phyloP scores from a whole-genome alignment of 2,329 filamentous ascomycete species.

The Verticillium isaacii region DNA sequence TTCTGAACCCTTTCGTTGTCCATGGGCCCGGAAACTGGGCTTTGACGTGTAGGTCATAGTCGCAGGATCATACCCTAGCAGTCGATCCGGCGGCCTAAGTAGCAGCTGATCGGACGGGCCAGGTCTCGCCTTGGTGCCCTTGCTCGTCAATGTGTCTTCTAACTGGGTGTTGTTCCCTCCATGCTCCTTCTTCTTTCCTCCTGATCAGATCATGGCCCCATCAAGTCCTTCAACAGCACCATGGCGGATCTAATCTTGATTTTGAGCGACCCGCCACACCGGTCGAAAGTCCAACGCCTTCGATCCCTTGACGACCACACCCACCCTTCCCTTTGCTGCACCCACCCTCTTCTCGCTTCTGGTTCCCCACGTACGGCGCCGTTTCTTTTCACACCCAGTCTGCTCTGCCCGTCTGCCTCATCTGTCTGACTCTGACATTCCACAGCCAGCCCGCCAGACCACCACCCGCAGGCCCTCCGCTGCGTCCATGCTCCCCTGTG shows the following conservation, averaged over 20 bases:
- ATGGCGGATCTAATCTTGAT: not conserved
- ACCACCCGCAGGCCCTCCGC: not conserved
- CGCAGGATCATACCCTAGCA: not conserved
- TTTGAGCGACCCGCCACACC: not conserved
- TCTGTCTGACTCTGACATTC: not conserved
- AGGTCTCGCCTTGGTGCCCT: not conserved
- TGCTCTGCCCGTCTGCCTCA: not conserved
- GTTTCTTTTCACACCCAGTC: not conserved
- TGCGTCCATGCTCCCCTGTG: not conserved
- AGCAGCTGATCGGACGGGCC: not conserved
- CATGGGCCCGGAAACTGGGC: not conserved
- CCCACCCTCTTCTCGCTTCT: not conserved
- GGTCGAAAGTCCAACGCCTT: not conserved
- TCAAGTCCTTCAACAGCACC: not conserved
- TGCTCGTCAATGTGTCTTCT: not conserved
- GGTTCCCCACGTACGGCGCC: not conserved
- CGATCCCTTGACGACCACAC: not conserved
- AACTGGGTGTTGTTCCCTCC: not conserved
- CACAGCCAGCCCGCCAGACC: not conserved
- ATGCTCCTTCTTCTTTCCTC: not conserved
- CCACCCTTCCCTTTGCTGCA: not conserved
- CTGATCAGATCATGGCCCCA: not conserved
- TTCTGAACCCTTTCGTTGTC: not conserved
- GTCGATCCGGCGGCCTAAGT: not conserved
- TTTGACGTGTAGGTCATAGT: not conserved